Percentiles rank a stretch among this genome's conserved stretches.
Conservation (phyloP, 345 rosid genomes). For the Triadica sebifera region DNA sequence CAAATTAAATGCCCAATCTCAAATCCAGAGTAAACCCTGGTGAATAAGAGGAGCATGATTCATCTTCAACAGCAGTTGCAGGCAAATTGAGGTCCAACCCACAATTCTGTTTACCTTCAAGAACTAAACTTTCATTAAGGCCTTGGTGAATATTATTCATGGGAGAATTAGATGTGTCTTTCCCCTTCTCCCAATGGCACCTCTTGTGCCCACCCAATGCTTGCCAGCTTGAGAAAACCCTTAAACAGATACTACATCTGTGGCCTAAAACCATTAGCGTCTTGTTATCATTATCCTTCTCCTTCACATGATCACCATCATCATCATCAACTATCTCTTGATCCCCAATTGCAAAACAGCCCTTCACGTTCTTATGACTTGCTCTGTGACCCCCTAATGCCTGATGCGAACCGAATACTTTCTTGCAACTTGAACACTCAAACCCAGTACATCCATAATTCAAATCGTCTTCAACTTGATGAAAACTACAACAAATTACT, state of each 20-base stretch:
- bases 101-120: constrained; percentile 10
- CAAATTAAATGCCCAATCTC: constrained; percentile 57
- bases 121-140: not conserved
- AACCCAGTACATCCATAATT: constrained; percentile 17
- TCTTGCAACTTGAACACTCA: constrained; percentile 79
- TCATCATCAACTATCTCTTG: constrained; percentile 16
- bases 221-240: constrained; percentile 69
- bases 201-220: constrained; percentile 95
- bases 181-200: constrained; percentile 61
- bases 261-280: constrained; percentile 9
- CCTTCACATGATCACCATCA: not conserved
- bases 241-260: constrained; percentile 59
- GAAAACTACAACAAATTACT: not conserved
- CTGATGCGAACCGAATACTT: constrained; percentile 80
- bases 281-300: not conserved
- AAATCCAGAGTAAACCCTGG: constrained; percentile 56
- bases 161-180: constrained; percentile 22
- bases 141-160: not conserved
- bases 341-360: constrained; percentile 54
- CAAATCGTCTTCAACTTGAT: not conserved
- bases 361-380: constrained; percentile 77
- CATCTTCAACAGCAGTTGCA: constrained; percentile 41
- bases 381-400: constrained; percentile 92
- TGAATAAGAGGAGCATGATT: constrained; percentile 38
- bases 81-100: constrained; percentile 69